Conservation (phyloP, 306 rosid species). For the Morella rubra region DNA sequence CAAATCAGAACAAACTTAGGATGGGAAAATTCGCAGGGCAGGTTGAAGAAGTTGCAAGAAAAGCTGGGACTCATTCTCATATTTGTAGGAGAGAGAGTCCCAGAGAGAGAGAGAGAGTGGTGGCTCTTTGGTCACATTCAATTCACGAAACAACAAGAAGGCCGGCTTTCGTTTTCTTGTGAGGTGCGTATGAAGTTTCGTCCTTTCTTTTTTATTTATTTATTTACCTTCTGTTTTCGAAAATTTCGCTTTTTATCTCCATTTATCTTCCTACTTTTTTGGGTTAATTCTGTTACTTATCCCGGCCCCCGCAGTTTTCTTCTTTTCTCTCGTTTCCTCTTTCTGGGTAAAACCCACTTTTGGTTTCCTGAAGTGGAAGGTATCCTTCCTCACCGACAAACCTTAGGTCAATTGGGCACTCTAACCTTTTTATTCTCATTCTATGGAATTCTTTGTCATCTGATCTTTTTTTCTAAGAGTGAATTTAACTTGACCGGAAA, state of each 20-base stretch:
- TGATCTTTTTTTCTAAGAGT: no score
- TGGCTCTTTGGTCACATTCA: slow-evolving; percentile 49
- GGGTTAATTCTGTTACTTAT: no score
- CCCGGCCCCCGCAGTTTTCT: no score
- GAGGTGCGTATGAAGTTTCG: slow-evolving; percentile 53
- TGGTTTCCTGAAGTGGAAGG: no score
- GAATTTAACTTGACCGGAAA: no score
- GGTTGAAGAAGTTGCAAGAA: slow-evolving; percentile 44
- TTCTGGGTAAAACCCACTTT: no score
- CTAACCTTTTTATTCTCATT: no score
- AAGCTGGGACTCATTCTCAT: slow-evolving; percentile 37
- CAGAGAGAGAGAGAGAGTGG: slow-evolving; percentile 20
- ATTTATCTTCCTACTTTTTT: background rate
- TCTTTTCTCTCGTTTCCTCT: no score
- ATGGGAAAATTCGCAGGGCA: slow-evolving; percentile 29
- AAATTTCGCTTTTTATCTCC: background rate
- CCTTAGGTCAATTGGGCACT: no score
- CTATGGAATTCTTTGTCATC: no score
- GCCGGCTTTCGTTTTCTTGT: slow-evolving; percentile 54
- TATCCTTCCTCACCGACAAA: no score
- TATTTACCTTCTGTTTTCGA: background rate
- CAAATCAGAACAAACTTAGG: slow-evolving; percentile 33
- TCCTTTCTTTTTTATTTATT: slow-evolving; percentile 24
- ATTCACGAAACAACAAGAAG: slow-evolving; percentile 46
- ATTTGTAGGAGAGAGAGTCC: slow-evolving; percentile 56